Percentiles rank a stretch among this genome's conserved stretches.
phyloP scores from a whole-genome alignment of 257 asterid species.

The Lavandula angustifolia region DNA sequence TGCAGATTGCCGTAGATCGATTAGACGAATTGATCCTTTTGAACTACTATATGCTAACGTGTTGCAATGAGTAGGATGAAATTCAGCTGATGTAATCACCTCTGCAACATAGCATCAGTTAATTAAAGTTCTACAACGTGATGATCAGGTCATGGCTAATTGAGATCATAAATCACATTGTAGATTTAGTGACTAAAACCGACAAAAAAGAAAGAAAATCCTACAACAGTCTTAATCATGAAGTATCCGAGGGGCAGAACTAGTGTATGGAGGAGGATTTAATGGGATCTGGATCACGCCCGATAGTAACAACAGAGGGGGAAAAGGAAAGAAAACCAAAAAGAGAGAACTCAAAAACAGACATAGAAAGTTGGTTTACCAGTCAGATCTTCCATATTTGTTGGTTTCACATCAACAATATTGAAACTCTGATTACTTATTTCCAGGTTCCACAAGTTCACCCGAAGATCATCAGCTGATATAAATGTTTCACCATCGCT shows the following conservation, averaged over 20 bases:
- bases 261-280: background rate
- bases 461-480: conserved; percentile 89
- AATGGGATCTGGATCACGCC: no score
- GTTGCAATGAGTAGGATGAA: conserved; percentile 91
- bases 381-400: conserved; percentile 92
- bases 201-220: background rate
- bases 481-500: conserved; percentile 93
- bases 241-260: conserved; percentile 3
- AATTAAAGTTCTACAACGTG: background rate
- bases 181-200: background rate
- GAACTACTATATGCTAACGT: conserved; percentile 86
- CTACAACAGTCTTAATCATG: conserved; percentile 13
- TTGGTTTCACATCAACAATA: conserved; percentile 85
- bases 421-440: conserved; percentile 88
- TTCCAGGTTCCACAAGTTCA: conserved; percentile 91
- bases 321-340: no score
- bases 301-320: conserved; percentile 17
- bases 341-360: background rate
- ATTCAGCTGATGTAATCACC: conserved; percentile 92
- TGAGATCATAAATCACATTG: no score
- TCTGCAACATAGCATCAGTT: conserved; percentile 52
- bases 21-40: conserved; percentile 85
- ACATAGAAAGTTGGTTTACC: conserved; percentile 43
- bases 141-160: no score
- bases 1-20: conserved; percentile 91